These are phyloP conservation scores for Trichosanthes cucumerina DNA, from an alignment of 306 rosid species.

Conservation along the genomic window DNA sequence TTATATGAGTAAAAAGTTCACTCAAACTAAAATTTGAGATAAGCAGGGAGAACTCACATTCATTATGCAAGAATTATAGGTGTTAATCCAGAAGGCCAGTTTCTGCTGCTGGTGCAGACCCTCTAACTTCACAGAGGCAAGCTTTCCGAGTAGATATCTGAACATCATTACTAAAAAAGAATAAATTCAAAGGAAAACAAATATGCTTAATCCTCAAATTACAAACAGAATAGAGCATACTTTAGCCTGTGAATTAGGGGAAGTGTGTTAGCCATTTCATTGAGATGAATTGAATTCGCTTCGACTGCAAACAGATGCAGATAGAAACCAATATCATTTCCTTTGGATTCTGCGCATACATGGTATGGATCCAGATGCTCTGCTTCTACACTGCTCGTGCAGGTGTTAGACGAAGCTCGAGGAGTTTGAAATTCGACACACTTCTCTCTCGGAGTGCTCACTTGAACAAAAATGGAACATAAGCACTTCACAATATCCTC, in stretches of 20 bases:
- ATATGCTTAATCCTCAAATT: background rate
- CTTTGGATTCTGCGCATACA: slow-evolving; percentile 32
- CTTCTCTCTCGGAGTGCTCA: slow-evolving; percentile 41
- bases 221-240: slow-evolving; percentile 30
- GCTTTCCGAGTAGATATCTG: slow-evolving; percentile 70
- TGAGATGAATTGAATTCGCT: slow-evolving; percentile 47
- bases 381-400: slow-evolving; percentile 19
- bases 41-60: slow-evolving; percentile 33
- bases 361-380: slow-evolving; percentile 59
- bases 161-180: background rate
- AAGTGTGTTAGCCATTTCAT: slow-evolving; percentile 38
- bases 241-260: slow-evolving; percentile 57
- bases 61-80: slow-evolving; percentile 75
- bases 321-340: slow-evolving; percentile 55
- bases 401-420: background rate
- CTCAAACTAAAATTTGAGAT: background rate
- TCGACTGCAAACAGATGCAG: slow-evolving; percentile 45
- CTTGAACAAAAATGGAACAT: slow-evolving; percentile 41
- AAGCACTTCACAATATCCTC: slow-evolving; percentile 66
- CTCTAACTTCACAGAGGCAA: slow-evolving; percentile 67
- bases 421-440: slow-evolving; percentile 11
- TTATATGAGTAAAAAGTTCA: background rate
- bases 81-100: slow-evolving; percentile 94
- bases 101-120: slow-evolving; percentile 79
- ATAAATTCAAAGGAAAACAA: background rate